Percentiles rank a stretch among this genome's conserved stretches.
Conservation (phyloP, 805 yeast species). For the Yarrowia sp. region DNA sequence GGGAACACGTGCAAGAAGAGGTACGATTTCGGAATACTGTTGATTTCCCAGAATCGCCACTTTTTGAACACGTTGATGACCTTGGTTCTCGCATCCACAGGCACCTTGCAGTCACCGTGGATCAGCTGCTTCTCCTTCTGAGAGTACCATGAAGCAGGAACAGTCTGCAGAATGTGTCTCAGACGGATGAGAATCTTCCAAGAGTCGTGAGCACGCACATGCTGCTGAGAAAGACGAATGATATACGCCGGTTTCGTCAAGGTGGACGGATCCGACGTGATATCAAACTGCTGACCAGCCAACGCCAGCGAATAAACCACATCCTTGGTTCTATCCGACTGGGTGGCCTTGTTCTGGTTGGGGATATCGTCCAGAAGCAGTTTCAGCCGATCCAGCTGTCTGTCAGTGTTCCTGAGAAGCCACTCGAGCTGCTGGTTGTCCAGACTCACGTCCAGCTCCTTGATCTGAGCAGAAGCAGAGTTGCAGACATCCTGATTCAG, state of each 20-base stretch:
- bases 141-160: constrained; percentile 62
- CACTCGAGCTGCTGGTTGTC: constrained; percentile 52
- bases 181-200: constrained; percentile 87
- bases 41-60: constrained; percentile 95
- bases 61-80: constrained; percentile 66
- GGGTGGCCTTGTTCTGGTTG: constrained; percentile 2
- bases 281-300: constrained; percentile 59
- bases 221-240: constrained; percentile 67
- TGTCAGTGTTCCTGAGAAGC: constrained; percentile 39
- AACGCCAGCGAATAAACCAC: constrained; percentile 55
- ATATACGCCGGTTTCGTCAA: constrained; percentile 88
- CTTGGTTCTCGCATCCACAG: constrained; percentile 59
- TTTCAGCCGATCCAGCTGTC: constrained; percentile 24
- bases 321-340: constrained; percentile 42
- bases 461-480: constrained; percentile 45
- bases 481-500: constrained; percentile 43
- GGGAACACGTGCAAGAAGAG: constrained; percentile 61
- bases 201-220: constrained; percentile 78
- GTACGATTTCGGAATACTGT: constrained; percentile 63
- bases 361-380: constrained; percentile 15
- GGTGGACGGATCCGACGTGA: constrained; percentile 86
- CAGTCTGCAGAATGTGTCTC: constrained; percentile 68
- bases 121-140: constrained; percentile 50
- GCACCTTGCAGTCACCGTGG: constrained; percentile 54
- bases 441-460: constrained; percentile 48